phyloP scores from a whole-genome alignment of 2,329 filamentous ascomycete species.

The Talaromyces marneffei region DNA sequence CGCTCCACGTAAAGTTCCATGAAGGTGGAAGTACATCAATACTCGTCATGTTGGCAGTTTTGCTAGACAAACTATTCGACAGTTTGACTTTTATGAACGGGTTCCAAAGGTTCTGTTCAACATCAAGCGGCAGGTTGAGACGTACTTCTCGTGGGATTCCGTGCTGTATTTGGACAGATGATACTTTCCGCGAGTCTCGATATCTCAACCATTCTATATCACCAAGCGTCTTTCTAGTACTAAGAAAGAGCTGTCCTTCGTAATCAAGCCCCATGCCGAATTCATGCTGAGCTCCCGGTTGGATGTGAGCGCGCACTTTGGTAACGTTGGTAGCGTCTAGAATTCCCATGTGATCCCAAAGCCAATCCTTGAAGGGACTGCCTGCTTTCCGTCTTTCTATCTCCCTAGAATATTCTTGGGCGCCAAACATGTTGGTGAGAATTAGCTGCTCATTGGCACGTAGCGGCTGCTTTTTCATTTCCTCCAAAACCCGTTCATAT shows the following conservation, averaged over 20 bases:
- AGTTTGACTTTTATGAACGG: conserved; percentile 32
- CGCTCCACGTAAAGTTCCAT: conserved; percentile 36
- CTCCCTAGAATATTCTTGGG: conserved; percentile 49
- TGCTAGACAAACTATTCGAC: conserved; percentile 22
- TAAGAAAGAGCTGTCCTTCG: conserved; percentile 46
- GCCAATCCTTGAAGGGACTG: conserved; percentile 33
- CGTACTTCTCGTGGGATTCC: conserved; percentile 33
- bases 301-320: conserved; percentile 28
- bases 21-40: conserved; percentile 42
- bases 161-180: conserved; percentile 30
- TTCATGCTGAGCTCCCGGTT: conserved; percentile 41
- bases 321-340: conserved; percentile 34
- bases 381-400: conserved; percentile 31
- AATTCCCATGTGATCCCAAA: conserved; percentile 35
- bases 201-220: conserved; percentile 41
- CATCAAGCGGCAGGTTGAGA: conserved; percentile 35
- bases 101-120: conserved; percentile 26
- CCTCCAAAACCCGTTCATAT: conserved; percentile 40
- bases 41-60: conserved; percentile 30
- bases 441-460: conserved; percentile 41
- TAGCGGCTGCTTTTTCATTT: conserved; percentile 29
- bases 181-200: conserved; percentile 33
- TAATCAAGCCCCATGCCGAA: conserved; percentile 51
- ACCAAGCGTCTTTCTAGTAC: conserved; percentile 33
- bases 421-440: conserved; percentile 49